Conservation (phyloP, 305 asterid species). For the Salvia sclarea region DNA sequence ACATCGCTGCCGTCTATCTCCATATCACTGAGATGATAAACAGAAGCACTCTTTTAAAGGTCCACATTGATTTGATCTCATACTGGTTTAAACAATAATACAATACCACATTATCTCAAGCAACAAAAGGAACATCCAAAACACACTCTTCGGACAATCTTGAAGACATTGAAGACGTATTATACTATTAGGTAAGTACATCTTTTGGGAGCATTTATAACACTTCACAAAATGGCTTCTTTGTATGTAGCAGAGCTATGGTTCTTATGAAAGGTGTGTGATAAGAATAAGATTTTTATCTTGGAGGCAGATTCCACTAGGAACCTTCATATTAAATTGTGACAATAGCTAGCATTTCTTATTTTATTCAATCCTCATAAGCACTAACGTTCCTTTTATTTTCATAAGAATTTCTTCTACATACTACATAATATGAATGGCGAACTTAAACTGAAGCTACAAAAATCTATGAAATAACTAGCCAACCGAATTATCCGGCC, state of each 20-base stretch:
- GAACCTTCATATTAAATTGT: too few relatives aligned
- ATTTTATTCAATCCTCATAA: too few relatives aligned
- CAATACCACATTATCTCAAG: conserved; percentile 12
- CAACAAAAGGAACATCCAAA: conserved; percentile 6
- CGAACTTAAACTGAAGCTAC: conserved; percentile 2
- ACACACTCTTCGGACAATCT: background rate
- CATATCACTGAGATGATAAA: conserved; percentile 45
- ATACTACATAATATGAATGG: background rate
- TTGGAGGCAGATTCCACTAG: background rate
- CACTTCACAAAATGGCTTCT: background rate
- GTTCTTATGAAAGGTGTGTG: background rate
- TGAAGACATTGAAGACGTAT: too few relatives aligned
- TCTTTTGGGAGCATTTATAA: background rate
- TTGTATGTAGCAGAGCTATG: background rate
- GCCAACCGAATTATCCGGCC: background rate
- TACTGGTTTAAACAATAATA: background rate
- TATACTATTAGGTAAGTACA: too few relatives aligned
- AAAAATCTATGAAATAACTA: background rate
- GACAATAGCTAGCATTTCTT: too few relatives aligned
- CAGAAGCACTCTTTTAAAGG: conserved; percentile 1
- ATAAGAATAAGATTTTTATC: background rate
- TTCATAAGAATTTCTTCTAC: background rate
- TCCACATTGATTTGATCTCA: background rate
- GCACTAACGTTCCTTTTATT: background rate
- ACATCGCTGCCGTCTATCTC: conserved; percentile 56